Conservation (phyloP, 2,329 filamentous ascomycete species). For the Chrysoporthe cubensis region DNA sequence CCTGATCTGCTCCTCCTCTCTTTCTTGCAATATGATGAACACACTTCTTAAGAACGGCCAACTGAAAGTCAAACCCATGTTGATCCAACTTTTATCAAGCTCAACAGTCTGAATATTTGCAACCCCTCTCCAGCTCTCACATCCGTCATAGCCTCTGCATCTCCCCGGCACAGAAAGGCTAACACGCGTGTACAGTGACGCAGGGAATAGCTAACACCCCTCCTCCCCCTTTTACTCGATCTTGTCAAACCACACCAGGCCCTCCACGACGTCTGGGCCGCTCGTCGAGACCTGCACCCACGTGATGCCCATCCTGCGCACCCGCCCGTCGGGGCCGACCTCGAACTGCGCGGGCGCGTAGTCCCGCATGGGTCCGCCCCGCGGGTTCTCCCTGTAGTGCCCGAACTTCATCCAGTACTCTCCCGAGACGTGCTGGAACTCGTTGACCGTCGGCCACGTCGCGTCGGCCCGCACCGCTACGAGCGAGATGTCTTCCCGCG, state of each 20-base stretch:
- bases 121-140: slow-evolving; percentile 4
- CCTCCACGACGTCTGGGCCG: slow-evolving; percentile 37
- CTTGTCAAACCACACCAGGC: slow-evolving; percentile 38
- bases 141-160: background rate
- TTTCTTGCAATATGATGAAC: slow-evolving; percentile 30
- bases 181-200: slow-evolving; percentile 21
- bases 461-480: slow-evolving; percentile 36
- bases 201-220: background rate
- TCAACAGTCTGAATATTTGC: slow-evolving; percentile 62
- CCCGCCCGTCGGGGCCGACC: slow-evolving; percentile 36
- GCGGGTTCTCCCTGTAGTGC: slow-evolving; percentile 31
- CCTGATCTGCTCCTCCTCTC: background rate
- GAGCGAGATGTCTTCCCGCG: slow-evolving; percentile 25
- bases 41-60: slow-evolving; percentile 33
- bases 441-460: slow-evolving; percentile 39
- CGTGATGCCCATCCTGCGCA: slow-evolving; percentile 37
- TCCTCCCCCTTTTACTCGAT: slow-evolving; percentile 15
- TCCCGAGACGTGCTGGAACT: slow-evolving; percentile 42
- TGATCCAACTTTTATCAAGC: slow-evolving; percentile 56
- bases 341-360: slow-evolving; percentile 40
- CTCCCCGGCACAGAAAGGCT: slow-evolving; percentile 13
- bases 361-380: slow-evolving; percentile 34
- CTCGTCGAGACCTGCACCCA: slow-evolving; percentile 31
- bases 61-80: slow-evolving; percentile 34
- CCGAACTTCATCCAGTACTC: slow-evolving; percentile 42